These are phyloP conservation scores for Hura crepitans DNA, from an alignment of 441 rosid species.

Conservation along the genomic window DNA sequence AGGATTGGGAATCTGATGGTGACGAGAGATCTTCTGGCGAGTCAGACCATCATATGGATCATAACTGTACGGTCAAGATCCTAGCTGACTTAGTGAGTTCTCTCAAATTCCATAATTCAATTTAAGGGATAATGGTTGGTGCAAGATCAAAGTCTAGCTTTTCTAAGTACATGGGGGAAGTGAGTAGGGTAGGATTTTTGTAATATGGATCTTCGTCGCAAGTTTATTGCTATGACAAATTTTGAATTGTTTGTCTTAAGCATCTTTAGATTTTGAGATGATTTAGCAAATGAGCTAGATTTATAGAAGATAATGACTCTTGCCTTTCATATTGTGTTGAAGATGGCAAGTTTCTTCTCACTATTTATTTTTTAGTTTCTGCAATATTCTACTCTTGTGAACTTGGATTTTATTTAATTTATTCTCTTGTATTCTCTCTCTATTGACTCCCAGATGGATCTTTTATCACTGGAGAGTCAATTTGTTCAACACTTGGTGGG, in stretches of 20 bases:
- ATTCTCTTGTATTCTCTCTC: not conserved
- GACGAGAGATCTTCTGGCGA: constrained; percentile 10
- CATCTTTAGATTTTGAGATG: not conserved
- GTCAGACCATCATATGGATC: constrained; percentile 24
- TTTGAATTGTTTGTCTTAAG: not conserved
- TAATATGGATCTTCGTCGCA: not conserved
- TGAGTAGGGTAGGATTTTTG: not conserved
- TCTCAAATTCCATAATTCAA: not conserved
- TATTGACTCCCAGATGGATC: constrained; percentile 39
- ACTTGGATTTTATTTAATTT: not conserved
- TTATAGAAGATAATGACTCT: not conserved
- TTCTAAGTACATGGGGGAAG: not conserved
- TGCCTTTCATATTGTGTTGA: not conserved
- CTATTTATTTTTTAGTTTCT: not conserved
- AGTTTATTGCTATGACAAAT: not conserved
- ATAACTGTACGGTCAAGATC: constrained; percentile 32
- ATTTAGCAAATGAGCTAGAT: not conserved
- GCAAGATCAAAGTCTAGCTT: not conserved
- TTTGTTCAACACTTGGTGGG: constrained; percentile 62
- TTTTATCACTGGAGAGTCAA: constrained; percentile 40
- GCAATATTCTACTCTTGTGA: not conserved
- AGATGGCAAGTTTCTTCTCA: not conserved
- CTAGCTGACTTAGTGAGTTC: constrained; percentile 50
- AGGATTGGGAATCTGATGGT: constrained; percentile 7
- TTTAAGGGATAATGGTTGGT: not conserved